Evolutionary conservation across 441 rosid genomes (phyloP).

Genomic region (Corymbia citriodora): DNA sequence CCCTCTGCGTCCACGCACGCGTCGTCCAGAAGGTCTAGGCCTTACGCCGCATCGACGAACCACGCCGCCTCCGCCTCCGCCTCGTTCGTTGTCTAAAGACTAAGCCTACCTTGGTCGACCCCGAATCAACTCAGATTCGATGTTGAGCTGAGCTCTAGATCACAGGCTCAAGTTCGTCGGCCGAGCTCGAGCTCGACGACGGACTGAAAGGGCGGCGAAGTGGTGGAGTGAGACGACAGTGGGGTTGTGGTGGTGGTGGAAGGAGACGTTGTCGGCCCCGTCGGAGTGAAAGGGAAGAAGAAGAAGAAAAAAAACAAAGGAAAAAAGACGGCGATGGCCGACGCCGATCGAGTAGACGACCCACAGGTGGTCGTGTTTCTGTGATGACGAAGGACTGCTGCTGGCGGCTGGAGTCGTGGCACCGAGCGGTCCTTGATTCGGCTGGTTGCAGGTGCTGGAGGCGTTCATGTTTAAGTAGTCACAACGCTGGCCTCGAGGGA

Average conservation of each 20-base stretch:
- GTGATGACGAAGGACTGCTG: not conserved
- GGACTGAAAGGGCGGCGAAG: not conserved
- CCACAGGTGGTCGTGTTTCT: not conserved
- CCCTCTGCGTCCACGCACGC: too few relatives aligned
- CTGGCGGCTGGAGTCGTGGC: not conserved
- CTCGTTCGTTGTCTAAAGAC: not conserved
- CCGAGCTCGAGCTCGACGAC: not conserved
- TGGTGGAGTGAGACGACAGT: not conserved
- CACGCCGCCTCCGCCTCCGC: not conserved
- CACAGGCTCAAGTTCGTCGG: not conserved
- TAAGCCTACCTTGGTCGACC: not conserved
- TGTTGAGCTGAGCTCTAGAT: not conserved
- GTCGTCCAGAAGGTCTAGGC: too few relatives aligned
- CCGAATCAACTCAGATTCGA: not conserved
- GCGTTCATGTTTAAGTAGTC: not conserved
- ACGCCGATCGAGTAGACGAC: not conserved
- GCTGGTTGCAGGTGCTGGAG: not conserved
- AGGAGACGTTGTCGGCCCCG: not conserved
- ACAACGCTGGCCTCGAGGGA: not conserved
- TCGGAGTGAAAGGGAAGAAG: not conserved
- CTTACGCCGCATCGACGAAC: not conserved
- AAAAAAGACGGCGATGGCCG: not conserved
- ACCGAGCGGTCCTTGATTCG: not conserved
- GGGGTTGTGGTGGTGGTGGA: not conserved
- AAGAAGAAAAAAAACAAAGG: too few relatives aligned